A percentile compares a stretch with the other conserved stretches of the same genome.
These are phyloP conservation scores for Lanmaoa pseudosensibilis DNA, from an alignment of 768 basidiomycete species.

Conservation along the genomic window DNA sequence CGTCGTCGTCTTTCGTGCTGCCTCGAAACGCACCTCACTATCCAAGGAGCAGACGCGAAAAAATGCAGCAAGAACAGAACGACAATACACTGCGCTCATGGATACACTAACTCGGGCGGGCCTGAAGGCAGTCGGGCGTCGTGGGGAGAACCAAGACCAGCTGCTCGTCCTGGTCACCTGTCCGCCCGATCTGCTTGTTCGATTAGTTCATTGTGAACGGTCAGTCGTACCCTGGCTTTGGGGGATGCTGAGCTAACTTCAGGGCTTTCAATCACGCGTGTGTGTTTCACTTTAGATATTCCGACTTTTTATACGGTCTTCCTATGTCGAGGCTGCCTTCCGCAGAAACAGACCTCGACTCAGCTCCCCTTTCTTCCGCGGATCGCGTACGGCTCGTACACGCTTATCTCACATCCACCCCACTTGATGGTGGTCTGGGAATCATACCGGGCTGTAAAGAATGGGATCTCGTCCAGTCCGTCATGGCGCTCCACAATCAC, in stretches of 20 bases:
- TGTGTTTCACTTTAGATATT: slow-evolving; percentile 44
- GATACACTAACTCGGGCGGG: slow-evolving; percentile 60
- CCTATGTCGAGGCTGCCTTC: slow-evolving; percentile 51
- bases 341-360: slow-evolving; percentile 43
- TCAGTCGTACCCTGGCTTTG: slow-evolving; percentile 36
- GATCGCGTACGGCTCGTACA: slow-evolving; percentile 83
- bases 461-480: slow-evolving; percentile 80
- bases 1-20: slow-evolving; percentile 67
- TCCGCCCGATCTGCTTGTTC: slow-evolving; percentile 56
- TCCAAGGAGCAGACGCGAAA: slow-evolving; percentile 64
- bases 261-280: background rate
- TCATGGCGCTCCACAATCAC: slow-evolving; percentile 84
- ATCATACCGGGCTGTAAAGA: slow-evolving; percentile 67
- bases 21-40: slow-evolving; percentile 36
- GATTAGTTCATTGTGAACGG: slow-evolving; percentile 75
- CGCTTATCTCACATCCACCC: slow-evolving; percentile 64
- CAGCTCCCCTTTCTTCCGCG: slow-evolving; percentile 57
- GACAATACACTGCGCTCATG: slow-evolving; percentile 67
- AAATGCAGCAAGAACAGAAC: slow-evolving; percentile 62
- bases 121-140: slow-evolving; percentile 68
- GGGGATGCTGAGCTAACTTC: background rate
- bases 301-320: slow-evolving; percentile 75
- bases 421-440: slow-evolving; percentile 80
- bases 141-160: slow-evolving; percentile 75
- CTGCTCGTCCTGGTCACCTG: slow-evolving; percentile 77